Evolutionary conservation across 73 alveolate genomes (phyloP).

Genomic region (Effrenium voratum): DNA sequence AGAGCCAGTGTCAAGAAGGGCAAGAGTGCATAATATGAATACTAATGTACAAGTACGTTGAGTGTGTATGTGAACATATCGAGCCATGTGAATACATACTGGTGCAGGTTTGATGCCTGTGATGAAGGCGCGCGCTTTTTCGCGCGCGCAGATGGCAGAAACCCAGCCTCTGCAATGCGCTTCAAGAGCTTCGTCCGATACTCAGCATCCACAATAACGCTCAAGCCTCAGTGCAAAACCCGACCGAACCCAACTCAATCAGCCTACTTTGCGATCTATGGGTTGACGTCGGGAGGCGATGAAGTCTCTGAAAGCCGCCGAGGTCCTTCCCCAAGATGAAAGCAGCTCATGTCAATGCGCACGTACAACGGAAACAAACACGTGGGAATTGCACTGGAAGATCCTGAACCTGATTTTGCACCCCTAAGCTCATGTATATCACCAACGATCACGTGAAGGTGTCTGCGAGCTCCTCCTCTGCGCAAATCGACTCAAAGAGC

Average conservation of each 20-base stretch:
- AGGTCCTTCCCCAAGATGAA: constrained; percentile 30
- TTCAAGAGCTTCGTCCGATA: constrained; percentile 48
- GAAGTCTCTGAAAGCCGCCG: constrained; percentile 77
- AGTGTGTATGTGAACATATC: too few species aligned
- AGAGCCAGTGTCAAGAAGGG: too few species aligned
- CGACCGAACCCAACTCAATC: too few species aligned
- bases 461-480: constrained; percentile 56
- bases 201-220: constrained; percentile 32
- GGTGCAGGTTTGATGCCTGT: too few species aligned
- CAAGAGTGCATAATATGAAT: too few species aligned
- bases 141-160: too few species aligned
- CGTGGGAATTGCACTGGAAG: background rate
- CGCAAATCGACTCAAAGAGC: constrained; percentile 94
- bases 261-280: too few species aligned
- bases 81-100: too few species aligned
- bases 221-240: background rate
- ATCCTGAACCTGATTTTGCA: background rate
- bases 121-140: too few species aligned
- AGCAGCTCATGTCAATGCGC: background rate
- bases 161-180: constrained; percentile 77
- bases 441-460: background rate
- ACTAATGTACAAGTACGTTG: too few species aligned
- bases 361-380: background rate
- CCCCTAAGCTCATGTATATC: background rate
- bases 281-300: constrained; percentile 10